A percentile compares a stretch with the other conserved stretches of the same genome.
These are phyloP conservation scores for Dactylorhiza incarnata DNA, from an alignment of 106 monocot genomes.

Conservation along the genomic window DNA sequence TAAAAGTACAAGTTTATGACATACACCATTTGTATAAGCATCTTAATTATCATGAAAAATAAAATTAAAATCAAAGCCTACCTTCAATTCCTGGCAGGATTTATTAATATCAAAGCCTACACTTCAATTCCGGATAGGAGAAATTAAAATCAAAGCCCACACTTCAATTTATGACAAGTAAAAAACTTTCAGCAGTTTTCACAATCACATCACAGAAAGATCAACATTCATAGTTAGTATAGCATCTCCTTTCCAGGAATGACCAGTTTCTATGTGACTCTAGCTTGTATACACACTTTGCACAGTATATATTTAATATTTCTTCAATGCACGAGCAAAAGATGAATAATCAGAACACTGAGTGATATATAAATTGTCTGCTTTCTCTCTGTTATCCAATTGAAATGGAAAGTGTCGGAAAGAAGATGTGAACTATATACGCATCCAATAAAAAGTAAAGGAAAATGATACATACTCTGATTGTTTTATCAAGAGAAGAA, in stretches of 20 bases:
- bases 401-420: too few relatives aligned
- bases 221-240: background rate
- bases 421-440: too few relatives aligned
- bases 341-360: background rate
- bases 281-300: background rate
- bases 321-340: background rate
- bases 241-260: background rate
- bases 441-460: background rate
- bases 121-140: background rate
- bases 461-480: slow-evolving; percentile 28
- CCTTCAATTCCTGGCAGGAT: too few relatives aligned
- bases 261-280: background rate
- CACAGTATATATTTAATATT: background rate
- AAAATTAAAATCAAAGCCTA: too few relatives aligned
- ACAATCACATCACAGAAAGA: background rate
- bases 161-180: background rate
- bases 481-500: slow-evolving; percentile 44
- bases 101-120: too few relatives aligned
- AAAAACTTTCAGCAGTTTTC: background rate
- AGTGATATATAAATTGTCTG: background rate
- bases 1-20: too few relatives aligned
- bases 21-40: too few relatives aligned
- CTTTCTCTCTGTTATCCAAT: background rate
- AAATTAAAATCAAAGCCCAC: background rate
- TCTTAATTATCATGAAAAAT: too few relatives aligned